Conservation (phyloP, 2,329 filamentous ascomycete species). For the Arthrobotrys megalospora region DNA sequence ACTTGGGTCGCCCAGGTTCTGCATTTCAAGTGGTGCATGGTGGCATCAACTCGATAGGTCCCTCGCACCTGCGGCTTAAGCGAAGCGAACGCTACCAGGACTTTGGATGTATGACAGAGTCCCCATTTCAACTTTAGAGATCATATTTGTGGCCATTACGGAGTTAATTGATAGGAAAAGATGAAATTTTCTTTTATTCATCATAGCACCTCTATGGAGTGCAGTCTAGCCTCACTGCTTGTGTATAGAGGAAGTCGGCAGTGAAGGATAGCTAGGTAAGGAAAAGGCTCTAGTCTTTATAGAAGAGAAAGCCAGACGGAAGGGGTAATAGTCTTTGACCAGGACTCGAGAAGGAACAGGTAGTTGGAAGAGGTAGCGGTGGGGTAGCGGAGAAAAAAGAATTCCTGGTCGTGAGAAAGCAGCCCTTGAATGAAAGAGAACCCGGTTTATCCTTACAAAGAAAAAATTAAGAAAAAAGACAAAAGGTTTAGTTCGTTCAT, state of each 20-base stretch:
- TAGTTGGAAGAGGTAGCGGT: not conserved
- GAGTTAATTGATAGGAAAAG: not conserved
- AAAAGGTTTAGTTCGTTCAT: slow-evolving; percentile 12
- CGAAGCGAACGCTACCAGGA: too few species aligned
- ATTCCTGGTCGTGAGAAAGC: slow-evolving; percentile 29
- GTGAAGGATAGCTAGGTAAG: slow-evolving; percentile 6
- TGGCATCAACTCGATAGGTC: too few species aligned
- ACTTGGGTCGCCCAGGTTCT: too few species aligned
- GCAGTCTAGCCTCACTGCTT: slow-evolving; percentile 1
- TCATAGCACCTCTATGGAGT: slow-evolving; percentile 6
- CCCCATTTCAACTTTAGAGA: too few species aligned
- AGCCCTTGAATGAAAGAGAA: slow-evolving; percentile 31
- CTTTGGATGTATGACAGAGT: too few species aligned
- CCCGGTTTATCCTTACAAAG: slow-evolving; percentile 55
- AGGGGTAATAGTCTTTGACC: slow-evolving; percentile 1
- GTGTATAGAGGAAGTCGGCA: not conserved
- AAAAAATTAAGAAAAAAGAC: slow-evolving; percentile 31
- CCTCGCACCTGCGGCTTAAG: too few species aligned
- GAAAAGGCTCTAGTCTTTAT: slow-evolving; percentile 39
- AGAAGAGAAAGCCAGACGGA: slow-evolving; percentile 10
- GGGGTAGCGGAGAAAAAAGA: not conserved
- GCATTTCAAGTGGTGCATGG: too few species aligned
- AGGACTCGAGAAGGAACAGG: not conserved
- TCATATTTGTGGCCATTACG: not conserved
- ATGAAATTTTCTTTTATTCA: slow-evolving; percentile 17